Percentiles rank a stretch among this genome's conserved stretches.
phyloP scores from a whole-genome alignment of 1,284 basidiomycete species.

The Volvariella volvacea region DNA sequence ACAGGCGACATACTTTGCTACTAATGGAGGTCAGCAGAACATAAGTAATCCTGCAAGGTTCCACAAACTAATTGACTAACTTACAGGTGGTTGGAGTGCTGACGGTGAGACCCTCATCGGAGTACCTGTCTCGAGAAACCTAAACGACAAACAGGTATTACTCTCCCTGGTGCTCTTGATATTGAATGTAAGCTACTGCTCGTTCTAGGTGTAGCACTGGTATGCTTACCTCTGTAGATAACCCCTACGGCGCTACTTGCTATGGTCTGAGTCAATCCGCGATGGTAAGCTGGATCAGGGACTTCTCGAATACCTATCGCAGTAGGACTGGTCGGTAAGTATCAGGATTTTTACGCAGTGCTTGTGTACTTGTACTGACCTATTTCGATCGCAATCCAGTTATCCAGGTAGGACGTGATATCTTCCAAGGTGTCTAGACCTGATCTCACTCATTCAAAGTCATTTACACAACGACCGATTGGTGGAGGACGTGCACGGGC shows the following conservation, averaged over 20 bases:
- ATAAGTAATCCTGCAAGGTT: slow-evolving; percentile 4
- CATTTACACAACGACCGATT: not conserved
- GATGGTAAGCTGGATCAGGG: not conserved
- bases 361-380: not conserved
- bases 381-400: slow-evolving; percentile 24
- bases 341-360: not conserved
- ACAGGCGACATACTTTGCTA: slow-evolving; percentile 49
- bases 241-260: not conserved
- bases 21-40: not conserved
- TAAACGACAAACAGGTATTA: no score
- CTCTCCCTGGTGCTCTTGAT: slow-evolving; percentile 6
- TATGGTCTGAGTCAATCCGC: not conserved
- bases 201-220: not conserved
- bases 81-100: slow-evolving; percentile 21
- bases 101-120: slow-evolving; percentile 4
- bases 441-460: not conserved
- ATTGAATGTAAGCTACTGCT: slow-evolving; percentile 2
- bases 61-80: slow-evolving; percentile 40
- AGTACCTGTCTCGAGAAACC: no score
- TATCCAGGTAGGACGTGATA: slow-evolving; percentile 14
- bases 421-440: not conserved
- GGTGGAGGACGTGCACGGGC: not conserved
- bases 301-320: slow-evolving; percentile 1
- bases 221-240: not conserved
- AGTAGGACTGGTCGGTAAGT: not conserved